phyloP scores from a whole-genome alignment of 768 basidiomycete species.

The Serendipita indica region DNA sequence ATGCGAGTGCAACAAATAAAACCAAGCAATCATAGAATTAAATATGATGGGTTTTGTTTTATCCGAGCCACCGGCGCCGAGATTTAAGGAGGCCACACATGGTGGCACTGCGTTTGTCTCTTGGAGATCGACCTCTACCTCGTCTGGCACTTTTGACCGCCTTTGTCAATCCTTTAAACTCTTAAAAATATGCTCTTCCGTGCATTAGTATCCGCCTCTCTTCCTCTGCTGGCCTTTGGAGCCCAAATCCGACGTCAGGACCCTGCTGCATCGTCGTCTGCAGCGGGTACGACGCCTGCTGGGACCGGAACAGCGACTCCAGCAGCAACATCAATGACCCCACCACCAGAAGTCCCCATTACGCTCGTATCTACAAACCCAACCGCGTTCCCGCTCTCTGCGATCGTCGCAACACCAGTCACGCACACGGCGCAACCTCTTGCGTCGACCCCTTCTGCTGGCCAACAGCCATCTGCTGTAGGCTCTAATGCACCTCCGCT shows the following conservation, averaged over 20 bases:
- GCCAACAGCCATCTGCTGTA: slow-evolving; percentile 36
- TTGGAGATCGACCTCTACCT: neutral
- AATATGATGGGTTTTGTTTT: neutral
- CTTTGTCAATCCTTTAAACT: neutral
- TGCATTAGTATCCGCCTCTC: neutral
- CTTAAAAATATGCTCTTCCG: neutral
- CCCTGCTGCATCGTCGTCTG: neutral
- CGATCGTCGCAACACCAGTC: slow-evolving; percentile 31
- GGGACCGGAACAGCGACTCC: neutral
- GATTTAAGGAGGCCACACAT: neutral
- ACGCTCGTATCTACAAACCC: slow-evolving; percentile 39
- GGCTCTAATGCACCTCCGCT: slow-evolving; percentile 38
- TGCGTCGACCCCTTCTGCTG: slow-evolving; percentile 33
- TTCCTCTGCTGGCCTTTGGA: neutral
- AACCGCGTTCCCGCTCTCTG: slow-evolving; percentile 42
- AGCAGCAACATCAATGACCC: neutral
- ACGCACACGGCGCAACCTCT: slow-evolving; percentile 33
- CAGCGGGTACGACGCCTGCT: neutral
- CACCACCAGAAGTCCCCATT: slow-evolving; percentile 27
- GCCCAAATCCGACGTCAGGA: neutral
- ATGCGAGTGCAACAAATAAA: neutral
- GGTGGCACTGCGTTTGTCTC: neutral
- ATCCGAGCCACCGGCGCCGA: neutral
- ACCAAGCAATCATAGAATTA: neutral
- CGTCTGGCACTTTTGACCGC: neutral